phyloP scores from a whole-genome alignment of 352 stramenopile species.

The Blastocystis sp. region DNA sequence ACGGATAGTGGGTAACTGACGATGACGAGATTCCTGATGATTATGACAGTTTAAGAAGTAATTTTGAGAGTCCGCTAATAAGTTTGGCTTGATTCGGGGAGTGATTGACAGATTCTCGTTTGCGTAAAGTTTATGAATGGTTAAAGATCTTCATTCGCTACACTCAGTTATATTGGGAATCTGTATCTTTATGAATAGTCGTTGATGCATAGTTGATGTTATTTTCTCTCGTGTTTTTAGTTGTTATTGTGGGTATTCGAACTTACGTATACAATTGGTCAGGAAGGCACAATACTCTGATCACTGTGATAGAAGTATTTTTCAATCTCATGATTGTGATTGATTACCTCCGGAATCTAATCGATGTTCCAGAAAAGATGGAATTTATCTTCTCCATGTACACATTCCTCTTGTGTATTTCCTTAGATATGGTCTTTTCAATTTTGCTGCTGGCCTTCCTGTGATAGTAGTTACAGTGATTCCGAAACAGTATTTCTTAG shows the following conservation, averaged over 20 bases:
- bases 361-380: constrained; percentile 36
- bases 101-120: constrained; percentile 13
- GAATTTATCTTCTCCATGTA: constrained; percentile 54
- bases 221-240: background rate
- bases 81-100: background rate
- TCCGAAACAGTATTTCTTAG: background rate
- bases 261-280: constrained; percentile 47
- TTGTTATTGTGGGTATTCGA: constrained; percentile 47
- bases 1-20: background rate
- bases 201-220: constrained; percentile 17
- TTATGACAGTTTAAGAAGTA: background rate
- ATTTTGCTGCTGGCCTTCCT: constrained; percentile 30
- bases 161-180: constrained; percentile 26
- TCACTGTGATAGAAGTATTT: constrained; percentile 37
- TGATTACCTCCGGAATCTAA: constrained; percentile 47
- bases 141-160: constrained; percentile 9
- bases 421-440: constrained; percentile 15
- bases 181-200: background rate
- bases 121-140: background rate
- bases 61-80: background rate
- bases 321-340: constrained; percentile 44
- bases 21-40: background rate
- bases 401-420: background rate
- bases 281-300: background rate
- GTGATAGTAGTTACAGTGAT: constrained; percentile 53